Evolutionary conservation across 257 asterid species (phyloP).

Genomic region (Salvia splendens): DNA sequence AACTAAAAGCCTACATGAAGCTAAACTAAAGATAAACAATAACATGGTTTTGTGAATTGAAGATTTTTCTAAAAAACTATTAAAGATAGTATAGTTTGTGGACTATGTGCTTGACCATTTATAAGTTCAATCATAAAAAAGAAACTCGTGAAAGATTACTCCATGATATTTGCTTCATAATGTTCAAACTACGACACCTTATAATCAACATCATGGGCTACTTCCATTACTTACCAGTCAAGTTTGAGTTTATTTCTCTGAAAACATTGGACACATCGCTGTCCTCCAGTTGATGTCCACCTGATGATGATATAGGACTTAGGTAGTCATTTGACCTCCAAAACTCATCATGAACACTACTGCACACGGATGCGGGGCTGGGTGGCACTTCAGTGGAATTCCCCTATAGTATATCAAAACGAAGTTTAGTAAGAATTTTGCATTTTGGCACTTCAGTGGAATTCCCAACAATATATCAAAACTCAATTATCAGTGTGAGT

Average conservation of each 20-base stretch:
- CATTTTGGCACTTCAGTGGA: slow-evolving; percentile 80
- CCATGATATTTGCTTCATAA: slow-evolving; percentile 1
- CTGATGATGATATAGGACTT: slow-evolving; percentile 68
- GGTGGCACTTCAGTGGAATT: slow-evolving; percentile 97
- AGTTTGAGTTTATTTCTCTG: slow-evolving; percentile 83
- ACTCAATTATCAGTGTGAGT: slow-evolving; percentile 10
- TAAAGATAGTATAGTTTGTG: slow-evolving; percentile 8
- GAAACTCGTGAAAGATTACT: not conserved
- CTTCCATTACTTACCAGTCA: slow-evolving; percentile 60
- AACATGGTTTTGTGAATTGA: not conserved
- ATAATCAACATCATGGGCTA: not conserved
- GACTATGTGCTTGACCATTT: slow-evolving; percentile 6
- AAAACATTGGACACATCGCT: slow-evolving; percentile 65
- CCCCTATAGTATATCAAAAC: slow-evolving; percentile 55
- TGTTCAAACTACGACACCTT: not conserved
- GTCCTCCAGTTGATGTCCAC: slow-evolving; percentile 62
- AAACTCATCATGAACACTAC: slow-evolving; percentile 68
- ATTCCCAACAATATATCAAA: slow-evolving; percentile 59
- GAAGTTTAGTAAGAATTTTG: not conserved
- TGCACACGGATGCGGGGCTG: slow-evolving; percentile 97
- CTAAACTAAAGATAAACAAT: not conserved
- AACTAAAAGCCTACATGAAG: not conserved
- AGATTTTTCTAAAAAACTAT: not conserved
- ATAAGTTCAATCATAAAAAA: slow-evolving; percentile 20
- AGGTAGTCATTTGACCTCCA: slow-evolving; percentile 70